These are phyloP conservation scores for Vanrija sp. DNA, from an alignment of 1,284 basidiomycete species.

Conservation along the genomic window DNA sequence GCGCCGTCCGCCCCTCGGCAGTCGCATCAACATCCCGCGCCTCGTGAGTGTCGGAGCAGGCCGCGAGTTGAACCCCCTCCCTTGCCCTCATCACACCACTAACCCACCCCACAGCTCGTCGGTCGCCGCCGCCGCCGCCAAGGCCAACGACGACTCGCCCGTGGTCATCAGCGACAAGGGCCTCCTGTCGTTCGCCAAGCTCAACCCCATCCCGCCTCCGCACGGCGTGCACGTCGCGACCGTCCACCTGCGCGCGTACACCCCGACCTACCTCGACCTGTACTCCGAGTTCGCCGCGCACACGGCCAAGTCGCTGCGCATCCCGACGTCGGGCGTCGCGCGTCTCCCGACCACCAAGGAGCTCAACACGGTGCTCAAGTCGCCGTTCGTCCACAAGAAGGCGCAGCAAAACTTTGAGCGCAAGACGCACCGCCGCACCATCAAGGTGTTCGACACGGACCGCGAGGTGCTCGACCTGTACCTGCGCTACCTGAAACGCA, in stretches of 20 bases:
- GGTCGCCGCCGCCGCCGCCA: no score
- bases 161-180: not conserved
- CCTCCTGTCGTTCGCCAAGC: conserved; percentile 6
- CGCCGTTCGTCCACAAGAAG: conserved; percentile 92
- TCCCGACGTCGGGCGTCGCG: conserved; percentile 69
- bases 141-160: not conserved
- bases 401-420: conserved; percentile 93
- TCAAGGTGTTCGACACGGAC: conserved; percentile 90
- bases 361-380: conserved; percentile 80
- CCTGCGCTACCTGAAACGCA: conserved; percentile 72
- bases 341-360: conserved; percentile 71
- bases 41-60: not conserved
- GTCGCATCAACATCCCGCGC: conserved; percentile 5
- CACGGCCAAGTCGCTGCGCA: conserved; percentile 75
- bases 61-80: not conserved
- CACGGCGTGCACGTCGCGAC: conserved; percentile 75
- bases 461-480: conserved; percentile 73
- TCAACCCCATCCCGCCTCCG: conserved; percentile 43
- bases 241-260: conserved; percentile 78
- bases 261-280: conserved; percentile 64
- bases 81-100: not conserved
- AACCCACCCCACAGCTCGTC: not conserved
- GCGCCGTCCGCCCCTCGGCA: not conserved
- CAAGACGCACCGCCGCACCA: conserved; percentile 71
- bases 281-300: conserved; percentile 81